Base-by-base conservation (phyloP, 179 eudicot species). In the Pouteria campechiana region DNA sequence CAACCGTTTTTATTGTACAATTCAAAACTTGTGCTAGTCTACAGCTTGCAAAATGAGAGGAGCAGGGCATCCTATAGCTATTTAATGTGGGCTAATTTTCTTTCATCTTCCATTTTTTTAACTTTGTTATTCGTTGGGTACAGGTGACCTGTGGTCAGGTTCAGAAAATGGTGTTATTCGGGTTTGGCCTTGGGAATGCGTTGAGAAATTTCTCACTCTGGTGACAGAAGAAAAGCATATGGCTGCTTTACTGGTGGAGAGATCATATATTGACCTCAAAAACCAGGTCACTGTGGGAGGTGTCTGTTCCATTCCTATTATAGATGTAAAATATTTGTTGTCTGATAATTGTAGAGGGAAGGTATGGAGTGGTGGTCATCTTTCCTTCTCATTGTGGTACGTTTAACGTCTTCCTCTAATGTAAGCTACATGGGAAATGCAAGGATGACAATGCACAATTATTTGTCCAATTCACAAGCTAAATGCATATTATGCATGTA, bases 111-210 rank as follows among this genome's bases (percentile, higher is more conserved):
- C n/a, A n/a, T n/a, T n/a, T n/a, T n/a, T n/a, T n/a, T n/a, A 7
- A 23, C 12, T 25, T 20, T 15, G 37, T 43, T 31, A 27, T 38
- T 37, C 42, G 36, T 54, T 57, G 53, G 38, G 18, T 48, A 24
- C 68, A 90, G 98, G 98, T 57, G 99, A 92, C 63, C 32, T 92
- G 42, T 87, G 99, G 99, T 59, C 88, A 13, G 96, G 96, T 33
- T 75, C 74, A 25, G 99, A 92, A 60, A 75, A 74, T 8, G 99
- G 99, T 3, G 56, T 58, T 40, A 79, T 92, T 54, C 75, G 70
- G 50, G 64, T 92, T 11, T 92, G 99, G 96, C 76, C 96, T 1
- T 92, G 92, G 94, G 99, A 92, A 55, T 46, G 88, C 11, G 58
- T 92, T 27, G 94, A 78, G 61, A 92, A 87, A 58, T 92, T 94